Percentiles rank a stretch among this genome's conserved stretches.
Evolutionary conservation across 2,329 filamentous ascomycete species (phyloP).

Genomic region (Pseudocercospora macadamiae): DNA sequence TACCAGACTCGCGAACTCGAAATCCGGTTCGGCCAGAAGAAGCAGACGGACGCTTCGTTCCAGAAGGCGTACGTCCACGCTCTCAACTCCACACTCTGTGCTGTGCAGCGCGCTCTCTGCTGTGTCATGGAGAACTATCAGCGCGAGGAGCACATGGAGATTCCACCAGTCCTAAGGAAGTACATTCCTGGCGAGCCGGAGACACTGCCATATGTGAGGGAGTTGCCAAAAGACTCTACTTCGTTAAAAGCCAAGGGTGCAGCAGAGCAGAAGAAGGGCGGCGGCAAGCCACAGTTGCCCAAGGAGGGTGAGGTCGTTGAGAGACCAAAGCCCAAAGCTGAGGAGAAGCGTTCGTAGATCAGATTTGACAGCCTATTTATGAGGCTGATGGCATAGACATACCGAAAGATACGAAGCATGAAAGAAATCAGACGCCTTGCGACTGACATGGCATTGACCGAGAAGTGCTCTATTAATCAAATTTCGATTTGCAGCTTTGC

Average conservation of each 20-base stretch:
- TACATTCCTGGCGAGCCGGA: conserved; percentile 89
- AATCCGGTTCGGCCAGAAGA: conserved; percentile 88
- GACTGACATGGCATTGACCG: too few species aligned
- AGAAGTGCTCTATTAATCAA: too few species aligned
- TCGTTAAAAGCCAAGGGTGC: conserved; percentile 56
- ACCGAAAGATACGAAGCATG: too few species aligned
- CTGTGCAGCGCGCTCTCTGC: conserved; percentile 89
- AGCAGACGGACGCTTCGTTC: conserved; percentile 69
- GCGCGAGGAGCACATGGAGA: conserved; percentile 77
- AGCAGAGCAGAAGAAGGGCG: conserved; percentile 28
- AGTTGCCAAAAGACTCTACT: conserved; percentile 75
- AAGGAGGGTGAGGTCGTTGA: conserved; percentile 37
- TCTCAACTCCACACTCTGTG: conserved; percentile 85
- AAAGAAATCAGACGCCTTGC: too few species aligned
- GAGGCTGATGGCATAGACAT: too few species aligned
- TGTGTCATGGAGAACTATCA: conserved; percentile 98
- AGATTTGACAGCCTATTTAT: too few species aligned
- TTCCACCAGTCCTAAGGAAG: conserved; percentile 82
- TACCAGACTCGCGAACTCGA: conserved; percentile 95
- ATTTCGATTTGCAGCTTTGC: too few species aligned
- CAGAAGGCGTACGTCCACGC: conserved; percentile 95
- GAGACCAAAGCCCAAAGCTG: conserved; percentile 37
- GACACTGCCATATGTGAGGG: conserved; percentile 86
- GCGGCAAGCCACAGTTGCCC: conserved; percentile 32
- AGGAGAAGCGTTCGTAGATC: conserved; percentile 33